Conservation (phyloP, 163 green algal genomes). For the Scenedesmus sp. region DNA sequence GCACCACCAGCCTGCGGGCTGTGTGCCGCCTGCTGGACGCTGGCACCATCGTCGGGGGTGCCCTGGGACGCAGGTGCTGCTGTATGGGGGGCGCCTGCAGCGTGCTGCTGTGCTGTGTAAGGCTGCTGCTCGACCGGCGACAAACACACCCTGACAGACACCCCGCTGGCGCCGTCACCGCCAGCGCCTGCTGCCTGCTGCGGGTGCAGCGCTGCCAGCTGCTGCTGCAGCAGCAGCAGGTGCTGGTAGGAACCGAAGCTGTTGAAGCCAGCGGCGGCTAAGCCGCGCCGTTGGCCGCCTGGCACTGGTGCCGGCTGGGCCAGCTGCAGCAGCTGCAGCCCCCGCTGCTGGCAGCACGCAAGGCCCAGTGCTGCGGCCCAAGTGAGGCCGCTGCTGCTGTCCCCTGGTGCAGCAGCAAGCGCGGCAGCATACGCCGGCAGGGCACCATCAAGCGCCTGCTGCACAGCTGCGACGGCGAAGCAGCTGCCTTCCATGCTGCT, state of each 20-base stretch:
- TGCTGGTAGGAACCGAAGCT: slow-evolving; percentile 30
- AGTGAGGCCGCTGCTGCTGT: background rate
- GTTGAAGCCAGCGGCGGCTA: slow-evolving; percentile 29
- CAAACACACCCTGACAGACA: background rate
- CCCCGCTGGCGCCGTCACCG: background rate
- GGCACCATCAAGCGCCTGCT: background rate
- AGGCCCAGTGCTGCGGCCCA: background rate
- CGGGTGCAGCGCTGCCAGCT: background rate
- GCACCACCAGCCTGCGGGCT: background rate
- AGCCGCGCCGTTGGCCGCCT: slow-evolving; percentile 19
- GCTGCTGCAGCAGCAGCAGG: background rate
- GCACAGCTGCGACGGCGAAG: background rate
- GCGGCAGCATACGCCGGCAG: background rate
- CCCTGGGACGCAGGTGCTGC: background rate
- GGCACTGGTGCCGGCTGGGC: no score
- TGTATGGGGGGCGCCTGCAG: background rate
- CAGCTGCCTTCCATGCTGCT: background rate
- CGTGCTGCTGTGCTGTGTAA: background rate
- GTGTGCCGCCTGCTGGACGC: background rate
- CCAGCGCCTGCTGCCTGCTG: background rate
- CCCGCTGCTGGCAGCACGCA: slow-evolving; percentile 31
- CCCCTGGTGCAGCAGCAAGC: background rate
- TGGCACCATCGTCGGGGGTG: background rate
- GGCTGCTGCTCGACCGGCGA: background rate
- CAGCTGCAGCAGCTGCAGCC: no score